phyloP scores from a whole-genome alignment of 2,329 filamentous ascomycete genomes.

The Aspergillus carbonarius region DNA sequence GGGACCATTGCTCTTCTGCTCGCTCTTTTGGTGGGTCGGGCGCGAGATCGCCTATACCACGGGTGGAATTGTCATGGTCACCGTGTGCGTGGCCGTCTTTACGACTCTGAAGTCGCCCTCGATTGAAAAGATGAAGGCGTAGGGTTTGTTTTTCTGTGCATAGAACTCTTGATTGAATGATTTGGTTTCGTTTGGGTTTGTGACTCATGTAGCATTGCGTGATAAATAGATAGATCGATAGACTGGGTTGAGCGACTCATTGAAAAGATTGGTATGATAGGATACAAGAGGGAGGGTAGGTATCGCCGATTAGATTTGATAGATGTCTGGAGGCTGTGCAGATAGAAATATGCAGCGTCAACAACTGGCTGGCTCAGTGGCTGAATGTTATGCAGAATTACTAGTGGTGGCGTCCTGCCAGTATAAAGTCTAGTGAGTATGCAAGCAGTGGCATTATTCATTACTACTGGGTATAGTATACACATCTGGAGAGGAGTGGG shows the following conservation, averaged over 20 bases:
- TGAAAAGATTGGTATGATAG: no score
- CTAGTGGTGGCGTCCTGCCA: no score
- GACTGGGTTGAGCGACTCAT: not conserved
- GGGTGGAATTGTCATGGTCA: constrained; percentile 76
- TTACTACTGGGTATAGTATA: constrained; percentile 17
- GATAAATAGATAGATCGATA: not conserved
- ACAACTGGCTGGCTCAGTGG: constrained; percentile 6
- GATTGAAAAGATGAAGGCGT: constrained; percentile 10
- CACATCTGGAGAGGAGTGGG: not conserved
- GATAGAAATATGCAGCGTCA: not conserved
- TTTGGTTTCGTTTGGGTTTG: not conserved
- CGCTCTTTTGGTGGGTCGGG: constrained; percentile 97
- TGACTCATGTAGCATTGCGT: not conserved
- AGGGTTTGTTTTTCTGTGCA: not conserved
- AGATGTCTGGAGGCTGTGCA: not conserved
- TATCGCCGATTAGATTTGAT: not conserved
- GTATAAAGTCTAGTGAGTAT: no score
- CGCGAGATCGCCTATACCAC: constrained; percentile 79
- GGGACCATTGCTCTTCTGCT: constrained; percentile 87
- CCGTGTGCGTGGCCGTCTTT: constrained; percentile 70
- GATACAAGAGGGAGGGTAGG: no score
- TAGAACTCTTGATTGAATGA: not conserved
- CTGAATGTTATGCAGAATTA: not conserved
- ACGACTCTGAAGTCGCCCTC: constrained; percentile 66
- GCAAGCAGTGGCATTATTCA: not conserved